Conservation (phyloP, 257 asterid genomes). For the Sherardia arvensis region DNA sequence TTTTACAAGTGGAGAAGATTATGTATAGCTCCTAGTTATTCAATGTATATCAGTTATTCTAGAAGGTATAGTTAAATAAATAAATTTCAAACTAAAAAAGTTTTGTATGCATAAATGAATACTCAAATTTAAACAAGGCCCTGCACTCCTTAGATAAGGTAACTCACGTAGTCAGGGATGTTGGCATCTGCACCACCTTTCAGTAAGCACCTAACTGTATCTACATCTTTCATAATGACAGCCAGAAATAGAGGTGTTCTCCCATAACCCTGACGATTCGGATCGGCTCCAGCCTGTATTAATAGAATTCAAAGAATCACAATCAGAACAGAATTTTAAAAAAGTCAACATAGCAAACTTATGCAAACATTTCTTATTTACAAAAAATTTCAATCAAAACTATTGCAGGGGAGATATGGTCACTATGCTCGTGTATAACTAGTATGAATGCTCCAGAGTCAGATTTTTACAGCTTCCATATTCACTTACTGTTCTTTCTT, state of each 20-base stretch:
- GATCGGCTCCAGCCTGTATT: conserved; percentile 8
- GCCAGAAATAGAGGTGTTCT: conserved; percentile 7
- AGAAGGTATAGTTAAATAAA: neutral
- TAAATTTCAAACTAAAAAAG: neutral
- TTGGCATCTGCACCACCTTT: conserved; percentile 11
- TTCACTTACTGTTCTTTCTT: neutral
- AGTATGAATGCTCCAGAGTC: neutral
- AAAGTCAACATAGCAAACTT: no score
- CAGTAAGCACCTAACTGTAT: neutral
- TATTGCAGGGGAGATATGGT: neutral
- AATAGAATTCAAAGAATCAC: neutral
- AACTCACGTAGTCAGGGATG: neutral
- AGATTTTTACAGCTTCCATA: neutral
- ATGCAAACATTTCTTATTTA: no score
- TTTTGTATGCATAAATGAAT: no score
- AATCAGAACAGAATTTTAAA: neutral
- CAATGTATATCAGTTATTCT: no score
- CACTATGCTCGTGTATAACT: no score
- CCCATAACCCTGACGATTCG: neutral
- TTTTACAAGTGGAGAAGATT: neutral
- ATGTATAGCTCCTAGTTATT: neutral
- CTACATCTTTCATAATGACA: neutral
- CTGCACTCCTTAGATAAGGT: no score
- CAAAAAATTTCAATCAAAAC: neutral
- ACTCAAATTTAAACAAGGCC: no score